Evolutionary conservation across 1,284 basidiomycete species (phyloP).

Genomic region (Chalciporus sp.): DNA sequence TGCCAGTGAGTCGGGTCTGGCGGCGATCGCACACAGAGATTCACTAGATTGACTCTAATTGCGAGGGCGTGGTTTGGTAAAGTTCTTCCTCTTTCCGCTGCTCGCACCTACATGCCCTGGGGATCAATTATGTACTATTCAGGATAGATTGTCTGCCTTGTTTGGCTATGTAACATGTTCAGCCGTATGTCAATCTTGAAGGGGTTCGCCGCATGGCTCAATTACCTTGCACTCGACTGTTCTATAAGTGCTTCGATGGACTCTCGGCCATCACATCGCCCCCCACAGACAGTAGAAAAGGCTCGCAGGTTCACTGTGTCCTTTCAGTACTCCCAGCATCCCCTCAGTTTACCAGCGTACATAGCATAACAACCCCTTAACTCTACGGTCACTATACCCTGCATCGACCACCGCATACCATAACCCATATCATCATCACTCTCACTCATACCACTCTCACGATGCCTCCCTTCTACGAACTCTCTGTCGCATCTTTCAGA

Average conservation of each 20-base stretch:
- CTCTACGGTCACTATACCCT: background rate
- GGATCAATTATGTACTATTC: conserved; percentile 35
- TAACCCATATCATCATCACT: background rate
- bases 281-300: conserved; percentile 25
- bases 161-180: conserved; percentile 25
- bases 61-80: conserved; percentile 34
- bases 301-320: background rate
- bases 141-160: conserved; percentile 32
- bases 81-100: conserved; percentile 10
- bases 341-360: background rate
- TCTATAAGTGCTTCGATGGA: conserved; percentile 16
- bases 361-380: background rate
- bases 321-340: background rate
- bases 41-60: conserved; percentile 8
- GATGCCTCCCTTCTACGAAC: conserved; percentile 38
- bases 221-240: background rate
- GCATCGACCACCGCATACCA: background rate
- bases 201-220: conserved; percentile 24
- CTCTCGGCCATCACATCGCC: conserved; percentile 14
- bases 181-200: conserved; percentile 20
- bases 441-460: conserved; percentile 3
- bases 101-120: conserved; percentile 24
- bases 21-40: background rate
- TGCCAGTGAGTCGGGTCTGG: background rate
- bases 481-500: conserved; percentile 31